Base-by-base conservation (phyloP, 1,139 yeast genomes). In the Casaregolazyma lundiana region DNA sequence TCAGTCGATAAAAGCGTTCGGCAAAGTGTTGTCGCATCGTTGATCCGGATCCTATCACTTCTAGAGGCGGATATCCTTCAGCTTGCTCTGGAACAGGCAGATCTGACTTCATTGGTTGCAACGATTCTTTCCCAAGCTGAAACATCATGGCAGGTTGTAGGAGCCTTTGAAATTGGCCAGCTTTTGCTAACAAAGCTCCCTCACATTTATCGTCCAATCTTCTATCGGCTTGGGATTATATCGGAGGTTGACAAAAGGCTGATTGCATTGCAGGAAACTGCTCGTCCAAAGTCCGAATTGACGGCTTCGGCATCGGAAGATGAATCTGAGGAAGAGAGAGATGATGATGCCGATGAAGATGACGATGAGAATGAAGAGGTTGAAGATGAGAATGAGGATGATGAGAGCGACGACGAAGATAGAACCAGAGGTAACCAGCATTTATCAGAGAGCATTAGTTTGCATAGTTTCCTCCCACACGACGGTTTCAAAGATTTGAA, bases 151-250 rank as follows among this genome's bases (percentile, higher is more conserved):
- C 62, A 81, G n/a, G 64, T 80, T 1, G 67, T 74, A 17, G 81
- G 82, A 3, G 75, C 83, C 0, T 64, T 85, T 20, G 69, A 78
- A 4, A 64, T 84, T 18, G 70, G 79, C 1, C 67, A 70, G 19
- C 58, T 66, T 2, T 63, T 85, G 45, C 64, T 80, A 1, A 62
- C 63, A 4, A 72, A 73, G 48, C 67, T 76, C 9, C 76, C 82
- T 0, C 65, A 63, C 2, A 52, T 64, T 0, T 79, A 75, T 45
- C 60, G 79, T 9, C 59, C 65, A 0, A 71, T 72, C 4, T 79
- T 88, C 52, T 84, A 77, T 55, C 75, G 86, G 49, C 94, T 88
- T 56, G 96, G 96, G 0, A 66, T 84, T 19, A 67, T 84, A 8
- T 69, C 74, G 15, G 90, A 85, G 57, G 67, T 77, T 3, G 54